Evolutionary conservation across 2,329 filamentous ascomycete genomes (phyloP).

Genomic region (Coniochaeta sp.): DNA sequence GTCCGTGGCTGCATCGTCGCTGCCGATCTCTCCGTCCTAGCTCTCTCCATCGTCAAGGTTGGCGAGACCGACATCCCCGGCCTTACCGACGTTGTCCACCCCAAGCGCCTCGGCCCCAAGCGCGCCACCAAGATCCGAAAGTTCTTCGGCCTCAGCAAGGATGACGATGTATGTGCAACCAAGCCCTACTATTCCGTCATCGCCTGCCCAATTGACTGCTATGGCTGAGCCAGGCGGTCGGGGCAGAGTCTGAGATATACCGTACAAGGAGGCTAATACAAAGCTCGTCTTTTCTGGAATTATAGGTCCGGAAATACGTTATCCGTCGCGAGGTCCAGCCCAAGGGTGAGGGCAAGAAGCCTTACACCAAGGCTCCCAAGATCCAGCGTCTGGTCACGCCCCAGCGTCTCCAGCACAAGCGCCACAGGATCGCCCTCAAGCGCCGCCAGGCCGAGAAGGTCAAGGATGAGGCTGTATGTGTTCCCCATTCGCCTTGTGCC

Average conservation of each 20-base stretch:
- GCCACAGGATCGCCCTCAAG: constrained; percentile 96
- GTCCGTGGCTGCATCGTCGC: constrained; percentile 98
- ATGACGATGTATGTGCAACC: constrained; percentile 93
- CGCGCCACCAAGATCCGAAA: constrained; percentile 99
- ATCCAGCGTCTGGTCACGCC: constrained; percentile 99
- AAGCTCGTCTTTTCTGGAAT: constrained; percentile 30
- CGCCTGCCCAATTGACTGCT: constrained; percentile 56
- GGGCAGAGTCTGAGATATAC: constrained; percentile 52
- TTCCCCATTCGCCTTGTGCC: not conserved
- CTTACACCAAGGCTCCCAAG: constrained; percentile 99
- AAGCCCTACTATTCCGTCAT: constrained; percentile 51
- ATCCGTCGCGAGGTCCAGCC: constrained; percentile 97
- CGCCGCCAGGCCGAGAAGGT: constrained; percentile 92
- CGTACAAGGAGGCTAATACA: constrained; percentile 22
- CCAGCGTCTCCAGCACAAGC: constrained; percentile 99
- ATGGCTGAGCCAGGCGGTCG: constrained; percentile 29
- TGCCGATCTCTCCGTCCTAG: constrained; percentile 90
- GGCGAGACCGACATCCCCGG: constrained; percentile 91
- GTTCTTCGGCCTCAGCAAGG: constrained; percentile 99
- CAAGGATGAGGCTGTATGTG: constrained; percentile 91
- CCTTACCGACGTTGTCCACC: constrained; percentile 94
- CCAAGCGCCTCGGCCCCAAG: constrained; percentile 99
- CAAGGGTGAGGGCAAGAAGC: constrained; percentile 94
- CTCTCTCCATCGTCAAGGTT: constrained; percentile 95
- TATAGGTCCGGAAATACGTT: constrained; percentile 96